Evolutionary conservation across 441 rosid genomes (phyloP).

Genomic region (Lepidium campestre): DNA sequence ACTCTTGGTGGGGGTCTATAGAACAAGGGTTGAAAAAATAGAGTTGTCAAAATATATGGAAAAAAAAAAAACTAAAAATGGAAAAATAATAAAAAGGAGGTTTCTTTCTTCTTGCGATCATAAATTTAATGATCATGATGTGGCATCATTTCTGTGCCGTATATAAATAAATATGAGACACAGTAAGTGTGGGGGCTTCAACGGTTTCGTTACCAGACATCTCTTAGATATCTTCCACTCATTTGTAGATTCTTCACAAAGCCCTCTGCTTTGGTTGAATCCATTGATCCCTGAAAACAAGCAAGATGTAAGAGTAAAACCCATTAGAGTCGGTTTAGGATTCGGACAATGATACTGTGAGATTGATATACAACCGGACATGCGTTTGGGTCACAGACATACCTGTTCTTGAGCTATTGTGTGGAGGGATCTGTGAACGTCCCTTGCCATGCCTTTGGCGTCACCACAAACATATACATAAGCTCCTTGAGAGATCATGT

Average conservation of each 20-base stretch:
- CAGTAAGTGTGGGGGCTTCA: background rate
- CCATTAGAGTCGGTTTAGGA: conserved; percentile 4
- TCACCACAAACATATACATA: conserved; percentile 54
- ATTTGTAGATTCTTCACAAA: conserved; percentile 90
- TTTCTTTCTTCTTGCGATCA: conserved; percentile 10
- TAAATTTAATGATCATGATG: conserved; percentile 20
- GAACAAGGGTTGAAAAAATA: conserved; percentile 18
- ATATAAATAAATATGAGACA: conserved; percentile 11
- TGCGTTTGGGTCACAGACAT: background rate
- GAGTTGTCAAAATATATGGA: conserved; percentile 1
- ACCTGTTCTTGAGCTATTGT: conserved; percentile 57
- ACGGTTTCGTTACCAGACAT: conserved; percentile 36
- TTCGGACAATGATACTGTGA: background rate
- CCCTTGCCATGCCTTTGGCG: conserved; percentile 58
- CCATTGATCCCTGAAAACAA: conserved; percentile 67
- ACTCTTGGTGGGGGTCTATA: conserved; percentile 2
- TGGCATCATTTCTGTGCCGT: conserved; percentile 17
- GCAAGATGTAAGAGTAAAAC: background rate
- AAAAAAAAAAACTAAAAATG: background rate
- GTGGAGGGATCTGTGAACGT: conserved; percentile 49
- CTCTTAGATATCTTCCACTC: conserved; percentile 85
- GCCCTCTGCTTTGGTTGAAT: conserved; percentile 76
- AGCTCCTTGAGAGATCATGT: conserved; percentile 41
- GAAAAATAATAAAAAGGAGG: background rate
- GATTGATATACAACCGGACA: background rate